These are phyloP conservation scores for Talaromyces ruber DNA, from an alignment of 495 filamentous ascomycete genomes.

Conservation along the genomic window DNA sequence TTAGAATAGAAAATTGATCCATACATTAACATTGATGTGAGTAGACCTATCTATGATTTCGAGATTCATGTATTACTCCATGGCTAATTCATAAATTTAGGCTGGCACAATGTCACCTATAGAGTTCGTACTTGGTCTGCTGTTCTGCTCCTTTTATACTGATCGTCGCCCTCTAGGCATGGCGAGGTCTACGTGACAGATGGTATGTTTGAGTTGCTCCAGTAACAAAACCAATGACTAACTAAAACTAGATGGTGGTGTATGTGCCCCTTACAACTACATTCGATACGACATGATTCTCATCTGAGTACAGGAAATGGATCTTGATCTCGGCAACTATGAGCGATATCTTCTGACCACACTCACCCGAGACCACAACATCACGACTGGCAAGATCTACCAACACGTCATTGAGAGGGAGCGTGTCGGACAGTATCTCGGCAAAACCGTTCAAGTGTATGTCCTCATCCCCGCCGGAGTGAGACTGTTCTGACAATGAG, in stretches of 20 bases:
- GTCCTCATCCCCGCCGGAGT: neutral
- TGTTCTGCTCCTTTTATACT: conserved; percentile 19
- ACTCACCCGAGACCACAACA: conserved; percentile 74
- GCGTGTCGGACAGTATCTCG: conserved; percentile 77
- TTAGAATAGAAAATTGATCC: conserved; percentile 61
- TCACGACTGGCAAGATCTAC: conserved; percentile 95
- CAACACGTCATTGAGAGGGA: conserved; percentile 75
- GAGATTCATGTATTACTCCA: neutral
- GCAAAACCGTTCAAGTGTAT: conserved; percentile 77
- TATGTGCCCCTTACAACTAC: neutral
- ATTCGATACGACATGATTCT: neutral
- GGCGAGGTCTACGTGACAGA: conserved; percentile 68
- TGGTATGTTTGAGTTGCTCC: conserved; percentile 34
- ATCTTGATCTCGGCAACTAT: conserved; percentile 95
- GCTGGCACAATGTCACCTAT: conserved; percentile 74
- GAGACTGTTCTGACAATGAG: neutral
- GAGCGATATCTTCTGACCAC: conserved; percentile 72
- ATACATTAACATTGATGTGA: conserved; percentile 78
- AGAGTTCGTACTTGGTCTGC: conserved; percentile 50
- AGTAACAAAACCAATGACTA: neutral
- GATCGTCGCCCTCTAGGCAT: conserved; percentile 35
- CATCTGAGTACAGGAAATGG: conserved; percentile 55
- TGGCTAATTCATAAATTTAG: conserved; percentile 50
- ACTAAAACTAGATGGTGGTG: neutral
- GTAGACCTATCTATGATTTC: conserved; percentile 12